Evolutionary conservation across 2,329 filamentous ascomycete genomes (phyloP), one percentile per base, ranked within the genome.

Genomic region (Hymenoscyphus scutula): DNA sequence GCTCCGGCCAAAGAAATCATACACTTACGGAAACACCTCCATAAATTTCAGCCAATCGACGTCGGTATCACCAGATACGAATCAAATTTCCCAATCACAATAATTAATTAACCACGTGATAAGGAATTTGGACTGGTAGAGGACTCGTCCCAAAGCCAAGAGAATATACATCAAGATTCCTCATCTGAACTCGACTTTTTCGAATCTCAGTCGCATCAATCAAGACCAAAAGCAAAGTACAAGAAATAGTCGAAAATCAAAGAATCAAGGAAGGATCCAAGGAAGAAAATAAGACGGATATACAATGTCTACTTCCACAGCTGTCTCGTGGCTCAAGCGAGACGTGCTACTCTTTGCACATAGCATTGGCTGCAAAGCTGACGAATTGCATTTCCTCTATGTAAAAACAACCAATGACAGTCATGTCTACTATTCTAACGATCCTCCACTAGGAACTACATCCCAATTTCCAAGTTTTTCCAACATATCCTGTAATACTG

Each of bases 401-500:
- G 58, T 60, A 53, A 60, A 54, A 19, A n/a, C n/a, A 27, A 15
- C 13, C 13, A 3, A 19, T 41, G 11, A 6, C 25, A 6, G 41
- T 25, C 17, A 5, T 30, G 15, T 30, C n/a, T n/a, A 23, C n/a
- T 32, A 17, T 27, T 41, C 58, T 60, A n/a, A 58, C 56, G 15
- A 5, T 29, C 17, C 27, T 29, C n/a, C 41, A 23, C n/a, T 25
- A 60, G 58, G 58, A 60, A 54, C 15, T 54, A 15, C 58, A 60
- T 29, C 58, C 58, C 15, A 19, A 60, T 10, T 60, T 60, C 32
- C 45, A 60, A 38, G 48, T 60, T 23, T 60, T 60, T 41, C 58
- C 58, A 38, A 60, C 58, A 27, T 60, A 60, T 38, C 58, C 58
- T n/a, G 58, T 60, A 11, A 54, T 60, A n/a, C 25, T 60, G 34